Conservation (phyloP, 306 rosid species). For the Vachellia collinsii region DNA sequence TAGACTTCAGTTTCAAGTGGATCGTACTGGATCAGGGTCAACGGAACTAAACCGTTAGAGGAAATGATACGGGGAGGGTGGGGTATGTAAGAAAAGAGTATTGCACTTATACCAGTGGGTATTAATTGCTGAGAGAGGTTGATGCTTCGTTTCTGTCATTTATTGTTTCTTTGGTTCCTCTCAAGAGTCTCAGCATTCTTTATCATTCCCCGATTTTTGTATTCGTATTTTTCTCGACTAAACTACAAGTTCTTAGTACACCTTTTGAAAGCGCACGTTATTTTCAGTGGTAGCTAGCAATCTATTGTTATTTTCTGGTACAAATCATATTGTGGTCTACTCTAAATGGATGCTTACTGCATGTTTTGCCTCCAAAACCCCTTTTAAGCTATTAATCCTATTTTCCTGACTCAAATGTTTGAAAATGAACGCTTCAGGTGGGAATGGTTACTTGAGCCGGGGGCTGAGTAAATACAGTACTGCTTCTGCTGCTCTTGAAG, state of each 20-base stretch:
- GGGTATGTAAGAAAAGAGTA: not conserved
- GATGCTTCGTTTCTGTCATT: not conserved
- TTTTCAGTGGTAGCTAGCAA: constrained; percentile 1
- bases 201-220: not conserved
- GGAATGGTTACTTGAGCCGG: constrained; percentile 43
- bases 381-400: not conserved
- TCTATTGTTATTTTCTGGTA: not conserved
- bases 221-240: not conserved
- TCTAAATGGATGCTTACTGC: not conserved
- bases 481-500: constrained; percentile 58
- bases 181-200: not conserved
- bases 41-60: not conserved
- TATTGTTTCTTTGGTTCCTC: not conserved
- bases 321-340: not conserved
- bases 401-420: constrained; percentile 1
- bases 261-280: not conserved
- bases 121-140: not conserved
- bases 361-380: constrained; percentile 3
- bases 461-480: constrained; percentile 59
- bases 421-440: constrained; percentile 44
- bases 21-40: not conserved
- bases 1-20: not conserved
- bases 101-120: too few species aligned
- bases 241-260: constrained; percentile 5
- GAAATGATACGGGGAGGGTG: not conserved